Evolutionary conservation across 148 eudicot genomes (phyloP), one percentile per base, ranked within the genome.

Genomic region (Chenopodium quinoa): DNA sequence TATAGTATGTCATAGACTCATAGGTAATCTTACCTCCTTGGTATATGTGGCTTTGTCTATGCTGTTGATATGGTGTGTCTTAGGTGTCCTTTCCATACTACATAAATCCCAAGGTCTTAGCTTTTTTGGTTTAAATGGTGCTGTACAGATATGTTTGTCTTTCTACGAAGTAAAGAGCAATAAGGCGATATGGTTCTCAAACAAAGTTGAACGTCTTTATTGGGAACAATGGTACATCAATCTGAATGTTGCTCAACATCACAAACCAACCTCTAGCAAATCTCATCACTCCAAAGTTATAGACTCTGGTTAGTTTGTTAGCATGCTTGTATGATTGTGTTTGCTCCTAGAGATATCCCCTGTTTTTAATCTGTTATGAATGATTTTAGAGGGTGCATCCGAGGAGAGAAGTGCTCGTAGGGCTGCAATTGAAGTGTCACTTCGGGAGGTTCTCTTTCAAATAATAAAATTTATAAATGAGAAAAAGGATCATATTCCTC

Each of bases 151-250:
- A 84, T 92, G 98, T 73, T 84, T 96, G 65, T 90, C 99, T 47
- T 96, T 96, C 85, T 96, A 90, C 69, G 99, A 96, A 86, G 91
- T 93, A 72, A 96, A 92, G 88, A 93, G 73, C 88, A 96, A 93
- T 83, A 97, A 91, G 80, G 89, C 93, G 20, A 89, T 92, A 50
- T 96, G 97, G 97, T 96, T 96, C 88, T 87, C 92, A 12, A 91
- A 88, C 85, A 93, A 89, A 86, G 95, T 92, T 82, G 99, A 93
- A 86, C 95, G 97, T 63, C 80, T 88, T 62, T 84, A 90, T 81
- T 96, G 99, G 99, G 99, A 96, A 77, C 99, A 93, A 31, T 96
- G 99, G 99, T 91, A 90, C 76, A 88, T 96, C 80, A 92, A 96
- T 88, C 81, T 96, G 90, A 92, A 92, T 84, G 98, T 96, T 78